Conservation (phyloP, 139 green algal species). For the Micractinium sp. region DNA sequence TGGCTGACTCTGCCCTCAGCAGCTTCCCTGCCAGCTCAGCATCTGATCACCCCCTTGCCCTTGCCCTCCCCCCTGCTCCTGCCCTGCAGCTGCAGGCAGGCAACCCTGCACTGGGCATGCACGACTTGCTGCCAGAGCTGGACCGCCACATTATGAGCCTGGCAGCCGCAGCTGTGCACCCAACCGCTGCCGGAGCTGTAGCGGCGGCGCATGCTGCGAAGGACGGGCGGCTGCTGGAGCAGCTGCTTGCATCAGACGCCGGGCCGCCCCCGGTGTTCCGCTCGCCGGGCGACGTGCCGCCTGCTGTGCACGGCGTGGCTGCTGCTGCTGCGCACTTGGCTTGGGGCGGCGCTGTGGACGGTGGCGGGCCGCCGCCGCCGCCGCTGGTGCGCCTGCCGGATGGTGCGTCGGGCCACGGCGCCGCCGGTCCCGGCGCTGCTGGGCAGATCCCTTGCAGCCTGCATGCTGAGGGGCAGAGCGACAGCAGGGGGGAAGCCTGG, state of each 20-base stretch:
- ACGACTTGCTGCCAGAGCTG: background rate
- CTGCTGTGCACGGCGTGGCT: background rate
- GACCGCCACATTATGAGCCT: background rate
- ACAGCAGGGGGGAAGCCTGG: too few relatives aligned
- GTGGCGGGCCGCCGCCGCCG: background rate
- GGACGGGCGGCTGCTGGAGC: background rate
- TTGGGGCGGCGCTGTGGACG: background rate
- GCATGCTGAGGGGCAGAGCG: too few relatives aligned
- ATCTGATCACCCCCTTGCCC: background rate
- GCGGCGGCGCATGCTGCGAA: background rate
- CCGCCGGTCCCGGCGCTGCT: background rate
- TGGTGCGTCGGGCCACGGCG: too few relatives aligned
- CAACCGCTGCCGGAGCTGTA: background rate
- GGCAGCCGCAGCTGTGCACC: background rate
- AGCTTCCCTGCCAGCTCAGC: background rate
- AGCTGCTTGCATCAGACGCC: background rate
- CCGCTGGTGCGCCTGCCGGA: background rate
- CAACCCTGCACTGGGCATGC: background rate
- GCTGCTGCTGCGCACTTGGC: background rate
- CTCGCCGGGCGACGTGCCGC: background rate
- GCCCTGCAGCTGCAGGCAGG: background rate
- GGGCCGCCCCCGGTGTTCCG: background rate
- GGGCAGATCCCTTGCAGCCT: background rate
- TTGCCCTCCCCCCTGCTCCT: background rate
- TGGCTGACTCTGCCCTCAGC: background rate